Evolutionary conservation across 352 stramenopile genomes (phyloP), one percentile per base, ranked within the genome.

Genomic region (Phytophthora kernoviae): DNA sequence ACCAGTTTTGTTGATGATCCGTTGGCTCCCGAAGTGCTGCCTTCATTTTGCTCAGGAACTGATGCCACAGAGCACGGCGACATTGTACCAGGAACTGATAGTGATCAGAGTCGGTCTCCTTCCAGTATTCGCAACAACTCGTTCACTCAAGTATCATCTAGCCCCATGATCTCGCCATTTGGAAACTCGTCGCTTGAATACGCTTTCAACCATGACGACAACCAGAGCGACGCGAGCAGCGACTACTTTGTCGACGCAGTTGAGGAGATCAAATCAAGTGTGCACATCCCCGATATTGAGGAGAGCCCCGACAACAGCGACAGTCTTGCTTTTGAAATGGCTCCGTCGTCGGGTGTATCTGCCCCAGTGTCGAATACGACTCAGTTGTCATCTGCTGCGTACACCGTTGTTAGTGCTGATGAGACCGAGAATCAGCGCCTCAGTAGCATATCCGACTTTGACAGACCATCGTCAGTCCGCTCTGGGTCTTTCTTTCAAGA

Each of bases 401-500:
- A 61, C 41, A 40, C 40, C 5, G 34, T 18, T 4, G 5, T 14
- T 7, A 30, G 24, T 39, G 4, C 17, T 8, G 49, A 65, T 6
- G 62, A 73, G 7, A 20, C 7, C 21, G 53, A 57, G 9, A 59
- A 47, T 12, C 44, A 70, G 10, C 57, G 53, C 21, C 40, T 30
- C 32, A 74, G 70, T 21, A 70, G 40, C 15, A 65, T 75, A 11
- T 79, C 70, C 1, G 69, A 73, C 37, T 69, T 66, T 17, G 62
- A 74, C 44, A 41, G 68, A 11, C 65, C 48, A 5, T 70, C 63
- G 0, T 75, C 70, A 5, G 54, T 70, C 9, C 62, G 46, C 20
- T 76, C 70, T 44, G 62, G 46, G 6, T 71, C 66, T 17, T 79
- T 66, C 40, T 65, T 77, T 17, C 48, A 73, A 30, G 55, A 71